phyloP scores from a whole-genome alignment of 306 rosid genomes.

The Cucurbita ficifolia region DNA sequence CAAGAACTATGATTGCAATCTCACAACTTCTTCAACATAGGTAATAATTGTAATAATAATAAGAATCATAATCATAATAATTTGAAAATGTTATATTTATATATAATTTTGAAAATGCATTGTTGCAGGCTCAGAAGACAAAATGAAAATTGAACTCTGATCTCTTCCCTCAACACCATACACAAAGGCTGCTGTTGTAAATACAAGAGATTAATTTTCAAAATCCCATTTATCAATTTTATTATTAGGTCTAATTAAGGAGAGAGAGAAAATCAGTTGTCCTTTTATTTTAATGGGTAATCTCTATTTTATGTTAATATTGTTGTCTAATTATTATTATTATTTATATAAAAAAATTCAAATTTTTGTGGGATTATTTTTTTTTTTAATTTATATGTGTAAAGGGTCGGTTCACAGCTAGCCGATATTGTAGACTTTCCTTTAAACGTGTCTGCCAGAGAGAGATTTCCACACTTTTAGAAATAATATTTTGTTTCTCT shows the following conservation, averaged over 20 bases:
- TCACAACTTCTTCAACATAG: conserved; percentile 31
- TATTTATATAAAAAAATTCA: neutral
- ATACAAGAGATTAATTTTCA: conserved; percentile 36
- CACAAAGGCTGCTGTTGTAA: conserved; percentile 37
- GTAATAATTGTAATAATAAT: neutral
- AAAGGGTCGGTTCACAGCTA: too few relatives aligned
- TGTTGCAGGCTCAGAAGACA: neutral
- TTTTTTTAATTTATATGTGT: too few relatives aligned
- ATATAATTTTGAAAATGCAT: too few relatives aligned
- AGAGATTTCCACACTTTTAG: too few relatives aligned
- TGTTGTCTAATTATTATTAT: conserved; percentile 5
- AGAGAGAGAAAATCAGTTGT: neutral
- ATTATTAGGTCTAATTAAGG: conserved; percentile 25
- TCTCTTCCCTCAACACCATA: conserved; percentile 21
- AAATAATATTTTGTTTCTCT: too few relatives aligned
- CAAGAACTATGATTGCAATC: conserved; percentile 34
- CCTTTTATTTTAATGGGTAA: conserved; percentile 13
- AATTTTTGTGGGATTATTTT: conserved; percentile 21
- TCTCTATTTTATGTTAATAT: conserved; percentile 22
- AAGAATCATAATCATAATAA: conserved; percentile 8
- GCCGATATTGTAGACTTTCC: conserved; percentile 60
- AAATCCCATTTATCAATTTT: conserved; percentile 16
- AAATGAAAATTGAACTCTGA: conserved; percentile 36
- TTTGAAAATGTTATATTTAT: conserved; percentile 5
- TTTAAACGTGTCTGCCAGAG: conserved; percentile 36